Evolutionary conservation across 148 eudicot species (phyloP), one percentile per base, ranked within the genome.

Genomic region (Rhododendron ovatum): DNA sequence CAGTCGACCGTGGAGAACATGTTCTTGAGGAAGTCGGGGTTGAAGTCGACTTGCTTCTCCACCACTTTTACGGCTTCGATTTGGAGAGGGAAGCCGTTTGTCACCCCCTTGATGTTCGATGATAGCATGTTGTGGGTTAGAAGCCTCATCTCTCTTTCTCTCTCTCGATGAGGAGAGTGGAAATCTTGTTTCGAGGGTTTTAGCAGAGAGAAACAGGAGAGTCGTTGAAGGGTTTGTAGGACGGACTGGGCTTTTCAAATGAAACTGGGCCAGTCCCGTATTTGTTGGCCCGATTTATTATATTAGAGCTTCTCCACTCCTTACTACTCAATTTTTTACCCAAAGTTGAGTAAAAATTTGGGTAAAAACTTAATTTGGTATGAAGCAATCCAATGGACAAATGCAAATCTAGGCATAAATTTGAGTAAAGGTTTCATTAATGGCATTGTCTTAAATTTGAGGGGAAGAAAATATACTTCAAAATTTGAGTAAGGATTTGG

Each of bases 61-160:
- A 91, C 89, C 47, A 93, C 91, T 75, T 91, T 93, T 84, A 57
- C 91, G 0, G 87, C 91, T 87, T 98, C 98, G 82, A 98, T 93
- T 73, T 78, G 85, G 22, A 97, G 90, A 0, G 99, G 98, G 86
- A 93, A 97, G 63, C 98, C 98, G 59, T 93, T 92, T 1, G 89
- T 81, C 1, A 95, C 99, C 7, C 99, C 98, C 87, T 95, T 98
- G 85, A 98, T 93, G 93, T 95, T 95, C 1, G 95, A 97, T 0
- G 98, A 93, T 1, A 97, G 89, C 99, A 97, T 97, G 92, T 95
- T 97, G 93, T 94, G 99, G 8, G 98, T 97, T 63, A 95, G 86
- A 26, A 78, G 98, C 91, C 96, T 93, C 98, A 97, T 97, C 89
- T 48, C 65, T 39, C 65, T 33, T 33, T 24, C 53, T 22, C 80